Conservation (phyloP, 257 asterid genomes). For the Solanum tacnaense region DNA sequence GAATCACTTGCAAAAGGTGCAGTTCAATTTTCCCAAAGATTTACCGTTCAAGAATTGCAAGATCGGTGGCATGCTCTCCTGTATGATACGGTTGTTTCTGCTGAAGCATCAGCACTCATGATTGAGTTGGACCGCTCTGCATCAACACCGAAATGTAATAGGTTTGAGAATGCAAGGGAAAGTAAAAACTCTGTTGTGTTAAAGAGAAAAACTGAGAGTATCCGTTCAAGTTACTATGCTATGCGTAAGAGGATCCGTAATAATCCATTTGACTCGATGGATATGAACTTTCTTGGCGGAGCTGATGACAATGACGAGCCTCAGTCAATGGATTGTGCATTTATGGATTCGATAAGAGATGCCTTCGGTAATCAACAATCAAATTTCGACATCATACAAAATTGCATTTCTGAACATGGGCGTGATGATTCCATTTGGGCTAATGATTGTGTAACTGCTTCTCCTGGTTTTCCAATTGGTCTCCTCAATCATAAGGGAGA, state of each 20-base stretch:
- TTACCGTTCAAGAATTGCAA: slow-evolving; percentile 47
- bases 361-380: slow-evolving; percentile 29
- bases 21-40: slow-evolving; percentile 60
- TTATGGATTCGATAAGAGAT: slow-evolving; percentile 16
- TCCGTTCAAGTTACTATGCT: slow-evolving; percentile 44
- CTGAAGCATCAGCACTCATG: slow-evolving; percentile 48
- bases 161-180: slow-evolving; percentile 21
- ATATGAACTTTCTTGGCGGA: slow-evolving; percentile 18
- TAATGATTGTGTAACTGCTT: slow-evolving; percentile 9
- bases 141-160: slow-evolving; percentile 18
- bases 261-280: slow-evolving; percentile 30
- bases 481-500: slow-evolving; percentile 11
- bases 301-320: slow-evolving; percentile 11
- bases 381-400: background rate
- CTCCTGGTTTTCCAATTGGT: slow-evolving; percentile 14
- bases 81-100: slow-evolving; percentile 59
- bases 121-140: slow-evolving; percentile 28
- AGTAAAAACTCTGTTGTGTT: slow-evolving; percentile 15
- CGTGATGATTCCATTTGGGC: slow-evolving; percentile 11
- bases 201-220: slow-evolving; percentile 55
- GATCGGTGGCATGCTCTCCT: slow-evolving; percentile 80
- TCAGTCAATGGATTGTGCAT: slow-evolving; percentile 16
- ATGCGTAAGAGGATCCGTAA: slow-evolving; percentile 57
- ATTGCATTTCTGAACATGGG: slow-evolving; percentile 15
- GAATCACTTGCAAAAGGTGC: slow-evolving; percentile 87